phyloP scores from a whole-genome alignment of 768 basidiomycete genomes.

The Trametopsis cervina region DNA sequence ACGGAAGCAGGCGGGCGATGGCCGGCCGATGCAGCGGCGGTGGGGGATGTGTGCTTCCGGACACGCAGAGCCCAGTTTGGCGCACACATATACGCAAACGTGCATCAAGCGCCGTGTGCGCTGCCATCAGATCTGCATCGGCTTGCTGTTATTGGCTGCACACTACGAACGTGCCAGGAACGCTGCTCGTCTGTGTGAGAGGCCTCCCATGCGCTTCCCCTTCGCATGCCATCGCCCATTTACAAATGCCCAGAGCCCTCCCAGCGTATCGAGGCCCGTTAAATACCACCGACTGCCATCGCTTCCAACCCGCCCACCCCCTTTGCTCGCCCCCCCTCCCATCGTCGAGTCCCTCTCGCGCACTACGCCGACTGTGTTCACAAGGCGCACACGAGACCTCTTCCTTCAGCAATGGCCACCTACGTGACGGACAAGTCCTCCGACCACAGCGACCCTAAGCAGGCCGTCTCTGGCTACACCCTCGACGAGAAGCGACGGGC shows the following conservation, averaged over 20 bases:
- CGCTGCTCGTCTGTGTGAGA: slow-evolving; percentile 3
- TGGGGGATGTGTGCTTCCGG: too few relatives aligned
- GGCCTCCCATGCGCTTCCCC: not conserved
- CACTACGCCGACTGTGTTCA: too few relatives aligned
- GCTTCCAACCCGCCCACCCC: slow-evolving; percentile 1
- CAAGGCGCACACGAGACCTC: not conserved
- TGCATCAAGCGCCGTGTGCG: too few relatives aligned
- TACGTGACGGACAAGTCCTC: slow-evolving; percentile 12
- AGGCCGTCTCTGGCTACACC: slow-evolving; percentile 5
- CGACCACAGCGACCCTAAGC: slow-evolving; percentile 1
- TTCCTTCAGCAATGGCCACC: slow-evolving; percentile 6
- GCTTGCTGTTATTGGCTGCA: slow-evolving; percentile 10
- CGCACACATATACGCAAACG: too few relatives aligned
- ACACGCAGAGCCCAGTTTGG: too few relatives aligned
- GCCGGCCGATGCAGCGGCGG: too few relatives aligned
- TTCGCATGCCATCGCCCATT: too few relatives aligned
- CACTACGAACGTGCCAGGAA: slow-evolving; percentile 15
- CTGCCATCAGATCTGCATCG: too few relatives aligned
- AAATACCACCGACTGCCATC: slow-evolving; percentile 2
- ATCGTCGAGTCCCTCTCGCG: slow-evolving; percentile 2
- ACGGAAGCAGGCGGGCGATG: too few relatives aligned
- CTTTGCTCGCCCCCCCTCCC: slow-evolving; percentile 7
- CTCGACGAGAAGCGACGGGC: slow-evolving; percentile 34
- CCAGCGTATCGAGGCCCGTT: not conserved
- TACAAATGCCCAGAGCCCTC: too few relatives aligned